Conservation (phyloP, 2,329 filamentous ascomycete genomes). For the Rhytidhysteron rufulum region DNA sequence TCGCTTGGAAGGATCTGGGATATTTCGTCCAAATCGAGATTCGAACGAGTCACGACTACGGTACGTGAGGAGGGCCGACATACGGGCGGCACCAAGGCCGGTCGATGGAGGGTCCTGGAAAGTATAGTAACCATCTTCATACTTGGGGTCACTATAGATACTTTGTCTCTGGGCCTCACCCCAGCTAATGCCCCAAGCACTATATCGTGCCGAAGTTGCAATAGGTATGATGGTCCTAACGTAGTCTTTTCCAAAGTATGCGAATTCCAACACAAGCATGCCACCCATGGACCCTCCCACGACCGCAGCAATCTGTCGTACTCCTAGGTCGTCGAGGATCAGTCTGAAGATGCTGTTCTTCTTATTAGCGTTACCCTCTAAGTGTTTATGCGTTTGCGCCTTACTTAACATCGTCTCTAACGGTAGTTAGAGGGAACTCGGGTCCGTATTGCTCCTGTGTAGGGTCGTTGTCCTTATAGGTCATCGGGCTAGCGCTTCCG, state of each 20-base stretch:
- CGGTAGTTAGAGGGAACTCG: slow-evolving; percentile 92
- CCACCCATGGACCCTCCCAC: slow-evolving; percentile 83
- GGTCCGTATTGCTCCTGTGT: slow-evolving; percentile 79
- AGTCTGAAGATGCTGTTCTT: slow-evolving; percentile 67
- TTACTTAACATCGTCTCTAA: slow-evolving; percentile 92
- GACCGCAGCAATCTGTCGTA: slow-evolving; percentile 72
- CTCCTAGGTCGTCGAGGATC: slow-evolving; percentile 74
- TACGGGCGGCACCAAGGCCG: slow-evolving; percentile 88
- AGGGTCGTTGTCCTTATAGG: slow-evolving; percentile 76
- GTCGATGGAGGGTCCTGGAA: slow-evolving; percentile 83
- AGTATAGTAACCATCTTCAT: slow-evolving; percentile 92
- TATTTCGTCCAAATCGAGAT: slow-evolving; percentile 89
- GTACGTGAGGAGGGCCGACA: slow-evolving; percentile 95
- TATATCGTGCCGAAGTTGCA: slow-evolving; percentile 78
- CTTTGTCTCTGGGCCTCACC: slow-evolving; percentile 83
- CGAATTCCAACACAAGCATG: slow-evolving; percentile 89
- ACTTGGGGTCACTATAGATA: slow-evolving; percentile 98
- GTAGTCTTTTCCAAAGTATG: slow-evolving; percentile 84
- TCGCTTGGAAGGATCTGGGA: slow-evolving; percentile 75
- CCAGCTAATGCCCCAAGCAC: slow-evolving; percentile 89
- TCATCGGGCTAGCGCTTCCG: slow-evolving; percentile 83
- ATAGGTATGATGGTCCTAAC: slow-evolving; percentile 78
- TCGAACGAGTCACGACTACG: slow-evolving; percentile 96
- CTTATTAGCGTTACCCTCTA: slow-evolving; percentile 9
- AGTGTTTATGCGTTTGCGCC: slow-evolving; percentile 24